Evolutionary conservation across 805 yeast genomes (phyloP), one percentile per base, ranked within the genome.

Genomic region (Candida xiaguanensis): DNA sequence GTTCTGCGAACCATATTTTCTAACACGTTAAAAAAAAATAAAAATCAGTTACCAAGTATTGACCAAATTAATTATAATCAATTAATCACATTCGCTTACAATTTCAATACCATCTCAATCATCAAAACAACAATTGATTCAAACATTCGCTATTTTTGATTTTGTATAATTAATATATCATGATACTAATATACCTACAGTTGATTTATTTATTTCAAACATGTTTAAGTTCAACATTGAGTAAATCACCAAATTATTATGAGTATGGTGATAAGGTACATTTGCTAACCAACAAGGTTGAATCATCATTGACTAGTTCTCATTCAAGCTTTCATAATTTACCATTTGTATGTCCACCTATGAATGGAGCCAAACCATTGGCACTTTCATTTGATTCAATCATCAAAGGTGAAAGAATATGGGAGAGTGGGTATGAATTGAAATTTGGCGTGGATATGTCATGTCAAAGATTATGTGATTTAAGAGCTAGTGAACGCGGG

Each of bases 281-380:
- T 15, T 59, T 88, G 12, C 58, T 79, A 17, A 89, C 85, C 18
- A 87, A 88, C 60, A 83, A 86, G 48, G 80, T 85, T 2, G 88
- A 84, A 47, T 82, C 93, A 0, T 87, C 84, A 50, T 62, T 74
- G n/a, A 80, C 87, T 1, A 87, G 83, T 51, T 66, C 84, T 8
- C 95, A 95, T 1, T 85, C 70, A 54, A 78, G 84, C 0, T 88
- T 85, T 58, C 80, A 83, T 58, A 85, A 81, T 41, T 65, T 89
- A 36, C 87, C 86, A 2, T 88, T 87, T 56, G 81, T 85, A 2
- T 88, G 96, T 59, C 87, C 91, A 0, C 78, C 85, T 8, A 51
- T 53, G 5, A 64, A 74, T 2, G 53, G 53, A 2, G 67, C 77
- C n/a, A 75, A 76, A 42, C 81, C 85, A 2, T 61, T 83, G 14